Conservation (phyloP, 75 land plant genomes). For the Selaginella moellendorffii region DNA sequence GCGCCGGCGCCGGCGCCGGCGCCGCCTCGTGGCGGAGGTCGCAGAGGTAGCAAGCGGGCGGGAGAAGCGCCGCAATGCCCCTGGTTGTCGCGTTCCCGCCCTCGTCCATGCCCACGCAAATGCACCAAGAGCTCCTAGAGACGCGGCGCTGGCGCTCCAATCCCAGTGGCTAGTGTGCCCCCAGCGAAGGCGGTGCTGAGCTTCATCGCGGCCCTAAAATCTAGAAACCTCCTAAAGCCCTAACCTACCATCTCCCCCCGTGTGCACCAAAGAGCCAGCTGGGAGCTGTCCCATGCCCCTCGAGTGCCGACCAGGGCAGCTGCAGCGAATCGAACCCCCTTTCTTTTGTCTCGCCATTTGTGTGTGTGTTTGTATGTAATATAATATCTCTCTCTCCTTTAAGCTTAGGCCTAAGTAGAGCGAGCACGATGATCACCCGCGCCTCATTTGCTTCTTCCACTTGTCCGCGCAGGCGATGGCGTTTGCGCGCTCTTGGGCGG, state of each 20-base stretch:
- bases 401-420: too few species aligned
- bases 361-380: too few species aligned
- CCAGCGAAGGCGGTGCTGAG: neutral
- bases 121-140: neutral
- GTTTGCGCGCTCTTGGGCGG: slow-evolving; percentile 29
- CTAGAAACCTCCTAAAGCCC: neutral
- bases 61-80: neutral
- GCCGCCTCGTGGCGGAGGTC: slow-evolving; percentile 76
- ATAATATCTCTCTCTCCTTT: too few species aligned
- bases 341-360: too few species aligned
- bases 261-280: too few species aligned
- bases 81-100: neutral
- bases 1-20: slow-evolving; percentile 30
- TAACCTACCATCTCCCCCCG: too few species aligned
- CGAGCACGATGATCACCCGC: too few species aligned
- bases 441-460: slow-evolving; percentile 28
- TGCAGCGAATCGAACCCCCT: too few species aligned
- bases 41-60: slow-evolving; percentile 26
- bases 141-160: neutral
- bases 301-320: too few species aligned
- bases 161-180: neutral
- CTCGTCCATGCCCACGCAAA: neutral
- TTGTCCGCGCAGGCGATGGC: slow-evolving; percentile 42
- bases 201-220: neutral
- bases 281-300: too few species aligned